A percentile compares a stretch with the other conserved stretches of the same genome.
phyloP scores from a whole-genome alignment of 2,329 filamentous ascomycete species.

The Metarhizium brunneum region DNA sequence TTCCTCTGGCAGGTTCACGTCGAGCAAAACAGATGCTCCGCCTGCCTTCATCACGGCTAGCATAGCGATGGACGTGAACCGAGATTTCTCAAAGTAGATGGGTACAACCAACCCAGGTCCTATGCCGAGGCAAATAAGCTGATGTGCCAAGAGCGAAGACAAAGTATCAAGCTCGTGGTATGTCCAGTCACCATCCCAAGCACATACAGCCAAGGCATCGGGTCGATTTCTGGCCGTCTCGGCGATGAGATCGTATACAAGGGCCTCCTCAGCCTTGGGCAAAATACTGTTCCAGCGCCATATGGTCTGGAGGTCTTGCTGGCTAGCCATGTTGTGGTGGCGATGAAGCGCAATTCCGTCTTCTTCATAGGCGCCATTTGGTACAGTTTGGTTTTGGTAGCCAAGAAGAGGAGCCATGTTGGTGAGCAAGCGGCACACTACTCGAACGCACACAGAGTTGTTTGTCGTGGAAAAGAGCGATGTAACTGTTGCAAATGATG shows the following conservation, averaged over 20 bases:
- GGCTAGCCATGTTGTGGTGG: too few relatives aligned
- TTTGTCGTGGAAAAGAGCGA: too few relatives aligned
- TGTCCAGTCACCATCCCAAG: slow-evolving; percentile 10
- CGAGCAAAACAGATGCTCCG: slow-evolving; percentile 16
- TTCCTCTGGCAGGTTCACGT: slow-evolving; percentile 4
- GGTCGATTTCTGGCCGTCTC: slow-evolving; percentile 8
- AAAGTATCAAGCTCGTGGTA: slow-evolving; percentile 17
- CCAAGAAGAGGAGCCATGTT: too few relatives aligned
- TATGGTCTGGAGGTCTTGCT: not conserved
- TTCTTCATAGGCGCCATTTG: too few relatives aligned
- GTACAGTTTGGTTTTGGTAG: too few relatives aligned
- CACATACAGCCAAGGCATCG: slow-evolving; percentile 10
- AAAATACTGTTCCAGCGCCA: slow-evolving; percentile 12
- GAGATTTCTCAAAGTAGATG: slow-evolving; percentile 16
- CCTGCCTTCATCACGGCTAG: slow-evolving; percentile 15
- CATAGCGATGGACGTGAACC: slow-evolving; percentile 13
- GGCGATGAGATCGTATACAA: slow-evolving; percentile 11
- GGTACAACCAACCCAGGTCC: slow-evolving; percentile 13
- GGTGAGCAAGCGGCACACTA: too few relatives aligned
- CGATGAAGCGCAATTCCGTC: too few relatives aligned
- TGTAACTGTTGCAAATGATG: too few relatives aligned
- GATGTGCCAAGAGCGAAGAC: slow-evolving; percentile 7
- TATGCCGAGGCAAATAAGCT: slow-evolving; percentile 14
- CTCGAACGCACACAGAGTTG: too few relatives aligned
- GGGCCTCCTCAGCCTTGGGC: slow-evolving; percentile 7